Percentiles rank a stretch among this genome's conserved stretches.
phyloP scores from a whole-genome alignment of 352 stramenopile species.

The Pythium monospermum region DNA sequence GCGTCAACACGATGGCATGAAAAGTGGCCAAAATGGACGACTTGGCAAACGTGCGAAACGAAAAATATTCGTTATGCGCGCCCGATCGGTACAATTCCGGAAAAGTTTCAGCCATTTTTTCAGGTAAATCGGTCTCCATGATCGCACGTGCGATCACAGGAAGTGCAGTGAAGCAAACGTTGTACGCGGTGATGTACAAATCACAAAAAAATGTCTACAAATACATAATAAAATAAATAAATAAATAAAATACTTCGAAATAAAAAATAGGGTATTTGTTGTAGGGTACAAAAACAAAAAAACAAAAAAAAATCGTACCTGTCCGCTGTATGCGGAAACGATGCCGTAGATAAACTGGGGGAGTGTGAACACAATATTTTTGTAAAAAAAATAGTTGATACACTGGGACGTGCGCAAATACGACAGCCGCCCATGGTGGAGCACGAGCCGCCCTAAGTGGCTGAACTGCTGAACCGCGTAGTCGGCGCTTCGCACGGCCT shows the following conservation, averaged over 20 bases:
- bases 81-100: constrained; percentile 70
- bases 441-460: constrained; percentile 60
- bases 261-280: not conserved
- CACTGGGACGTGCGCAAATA: constrained; percentile 94
- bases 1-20: constrained; percentile 55
- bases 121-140: constrained; percentile 74
- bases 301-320: constrained; percentile 27
- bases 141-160: constrained; percentile 81
- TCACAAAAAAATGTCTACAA: constrained; percentile 70
- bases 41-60: constrained; percentile 36
- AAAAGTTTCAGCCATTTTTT: constrained; percentile 58
- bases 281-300: not conserved
- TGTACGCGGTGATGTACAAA: constrained; percentile 91
- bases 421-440: constrained; percentile 89
- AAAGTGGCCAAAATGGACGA: constrained; percentile 36
- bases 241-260: not conserved
- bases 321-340: constrained; percentile 83
- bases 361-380: constrained; percentile 94
- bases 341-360: constrained; percentile 86
- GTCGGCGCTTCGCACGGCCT: constrained; percentile 75
- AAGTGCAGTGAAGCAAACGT: constrained; percentile 90
- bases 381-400: constrained; percentile 99
- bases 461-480: constrained; percentile 84
- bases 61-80: constrained; percentile 58
- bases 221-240: not conserved